Base-by-base conservation (phyloP, 257 asterid genomes). In the Nicotiana paniculata region DNA sequence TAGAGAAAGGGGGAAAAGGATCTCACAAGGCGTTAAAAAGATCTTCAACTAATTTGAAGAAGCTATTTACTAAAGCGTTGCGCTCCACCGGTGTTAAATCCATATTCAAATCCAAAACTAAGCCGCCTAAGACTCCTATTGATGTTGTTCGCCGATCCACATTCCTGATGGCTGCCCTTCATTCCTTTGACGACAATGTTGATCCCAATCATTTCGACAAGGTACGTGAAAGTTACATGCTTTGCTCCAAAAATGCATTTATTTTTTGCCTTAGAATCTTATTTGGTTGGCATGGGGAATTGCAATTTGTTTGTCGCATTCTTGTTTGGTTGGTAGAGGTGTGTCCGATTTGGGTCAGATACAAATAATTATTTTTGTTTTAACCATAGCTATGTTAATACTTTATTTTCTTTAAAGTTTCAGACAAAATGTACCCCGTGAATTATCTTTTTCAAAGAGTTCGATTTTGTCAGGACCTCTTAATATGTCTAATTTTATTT, bases 101-200 rank as follows among this genome's bases (percentile, higher is more conserved):
- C 21, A 86, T 91, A n/a, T 95, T 92, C 85, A 93, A 88, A 81
- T 68, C 91, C 61, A 95, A 88, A 84, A 85, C 89, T 10, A 77
- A 83, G 48, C 55, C 81, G 37, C 92, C 96, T 1, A 70, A 87
- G 79, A 17, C 87, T 39, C 92, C 97, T 10, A 83, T 84, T 55
- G 96, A 93, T 0, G 81, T 93, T 48, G 97, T 95, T 0, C 82
- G 87, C 2, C 87, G 87, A 3, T 84, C 92, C 0, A 91, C 84
- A 75, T 88, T 62, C 5, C 66, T 93, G 84, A 86, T 92, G 15
- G 37, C 80, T 4, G 87, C 77, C 85, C 81, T 93, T 28, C 53
- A 88, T 80, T 85, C 91, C 3, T 78, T 69, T 18, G 69, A 84
- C 26, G 84, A 81, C 7, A 35, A 72, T 6, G 72, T 43, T 74